Percentiles rank a stretch among this genome's conserved stretches.
phyloP scores from a whole-genome alignment of 2,329 filamentous ascomycete species.

The Penicillium sp. region DNA sequence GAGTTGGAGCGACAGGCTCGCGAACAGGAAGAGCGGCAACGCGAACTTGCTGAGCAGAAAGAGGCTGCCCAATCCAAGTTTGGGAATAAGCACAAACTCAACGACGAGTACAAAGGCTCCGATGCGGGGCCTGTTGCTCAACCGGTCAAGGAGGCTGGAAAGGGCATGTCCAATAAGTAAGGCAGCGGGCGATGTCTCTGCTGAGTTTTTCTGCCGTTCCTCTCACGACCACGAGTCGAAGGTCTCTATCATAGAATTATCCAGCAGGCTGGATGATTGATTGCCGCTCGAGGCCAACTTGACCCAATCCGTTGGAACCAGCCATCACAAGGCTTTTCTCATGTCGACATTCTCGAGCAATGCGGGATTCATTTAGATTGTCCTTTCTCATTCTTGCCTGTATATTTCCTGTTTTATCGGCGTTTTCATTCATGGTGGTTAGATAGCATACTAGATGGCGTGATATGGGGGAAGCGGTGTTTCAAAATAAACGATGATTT shows the following conservation, averaged over 20 bases:
- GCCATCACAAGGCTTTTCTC: neutral
- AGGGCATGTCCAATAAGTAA: slow-evolving; percentile 9
- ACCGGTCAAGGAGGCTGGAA: slow-evolving; percentile 15
- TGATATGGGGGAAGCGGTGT: slow-evolving; percentile 4
- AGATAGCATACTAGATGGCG: slow-evolving; percentile 18
- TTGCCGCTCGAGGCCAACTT: neutral
- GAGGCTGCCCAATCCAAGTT: slow-evolving; percentile 69
- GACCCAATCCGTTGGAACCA: neutral
- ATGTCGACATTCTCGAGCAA: neutral
- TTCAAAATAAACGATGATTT: neutral
- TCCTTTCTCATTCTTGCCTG: neutral
- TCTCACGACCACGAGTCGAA: neutral
- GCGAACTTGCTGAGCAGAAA: slow-evolving; percentile 67
- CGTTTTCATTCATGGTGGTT: slow-evolving; percentile 6
- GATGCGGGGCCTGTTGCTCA: slow-evolving; percentile 24
- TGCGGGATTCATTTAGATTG: neutral
- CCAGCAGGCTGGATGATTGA: slow-evolving; percentile 14
- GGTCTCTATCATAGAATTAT: neutral
- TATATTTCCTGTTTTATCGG: slow-evolving; percentile 7
- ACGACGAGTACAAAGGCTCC: slow-evolving; percentile 19
- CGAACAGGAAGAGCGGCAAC: slow-evolving; percentile 75
- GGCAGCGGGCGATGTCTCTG: neutral
- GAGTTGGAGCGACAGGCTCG: slow-evolving; percentile 77
- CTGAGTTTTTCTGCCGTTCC: neutral
- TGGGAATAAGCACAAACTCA: slow-evolving; percentile 29